Conservation (phyloP, 805 yeast species). For the Monosporozyma yasuniensis region DNA sequence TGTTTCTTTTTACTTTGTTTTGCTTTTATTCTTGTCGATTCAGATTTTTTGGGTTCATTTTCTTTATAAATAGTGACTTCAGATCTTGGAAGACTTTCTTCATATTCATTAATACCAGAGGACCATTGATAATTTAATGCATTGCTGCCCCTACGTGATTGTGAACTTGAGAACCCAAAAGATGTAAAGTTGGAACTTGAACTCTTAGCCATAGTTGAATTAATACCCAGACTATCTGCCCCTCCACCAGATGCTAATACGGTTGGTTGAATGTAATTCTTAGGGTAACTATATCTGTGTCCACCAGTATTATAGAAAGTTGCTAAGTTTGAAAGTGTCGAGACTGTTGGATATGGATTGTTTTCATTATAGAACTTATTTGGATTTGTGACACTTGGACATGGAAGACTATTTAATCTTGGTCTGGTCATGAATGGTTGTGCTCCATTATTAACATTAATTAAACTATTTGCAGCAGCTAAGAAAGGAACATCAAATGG, state of each 20-base stretch:
- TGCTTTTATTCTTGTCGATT: background rate
- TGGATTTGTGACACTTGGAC: background rate
- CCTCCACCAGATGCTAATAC: background rate
- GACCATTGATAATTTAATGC: background rate
- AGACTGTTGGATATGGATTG: slow-evolving; percentile 14
- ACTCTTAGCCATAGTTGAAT: background rate
- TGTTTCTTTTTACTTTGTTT: background rate
- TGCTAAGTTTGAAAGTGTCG: slow-evolving; percentile 19
- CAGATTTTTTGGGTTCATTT: background rate
- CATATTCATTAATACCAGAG: background rate
- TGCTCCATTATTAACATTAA: background rate
- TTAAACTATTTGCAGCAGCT: background rate
- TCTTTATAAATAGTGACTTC: background rate
- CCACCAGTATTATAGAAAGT: slow-evolving; percentile 21
- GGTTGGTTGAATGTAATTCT: slow-evolving; percentile 1
- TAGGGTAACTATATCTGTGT: slow-evolving; percentile 21
- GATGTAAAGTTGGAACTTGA: background rate
- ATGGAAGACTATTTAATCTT: slow-evolving; percentile 2
- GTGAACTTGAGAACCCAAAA: background rate
- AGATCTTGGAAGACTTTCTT: background rate
- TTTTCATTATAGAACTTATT: background rate
- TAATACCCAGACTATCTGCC: too few relatives aligned
- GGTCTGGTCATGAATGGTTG: slow-evolving; percentile 1
- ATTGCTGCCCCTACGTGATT: background rate
- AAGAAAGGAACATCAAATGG: background rate